Base-by-base conservation (phyloP, 164 flowering plant genomes). In the Amborella trichopoda region DNA sequence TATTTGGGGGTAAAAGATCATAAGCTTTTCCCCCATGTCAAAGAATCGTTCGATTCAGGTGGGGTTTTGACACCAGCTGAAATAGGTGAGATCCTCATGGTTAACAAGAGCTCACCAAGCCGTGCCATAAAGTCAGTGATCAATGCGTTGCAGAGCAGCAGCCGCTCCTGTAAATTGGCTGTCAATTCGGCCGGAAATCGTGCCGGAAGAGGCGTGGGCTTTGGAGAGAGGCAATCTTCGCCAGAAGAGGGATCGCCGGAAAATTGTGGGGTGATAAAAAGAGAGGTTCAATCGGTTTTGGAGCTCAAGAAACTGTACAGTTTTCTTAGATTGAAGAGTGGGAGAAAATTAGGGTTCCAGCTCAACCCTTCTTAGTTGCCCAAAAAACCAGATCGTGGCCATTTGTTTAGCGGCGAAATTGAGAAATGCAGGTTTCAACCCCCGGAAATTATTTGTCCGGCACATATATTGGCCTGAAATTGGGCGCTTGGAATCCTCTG, bases 1-100 rank as follows among this genome's bases (percentile, higher is more conserved):
- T 77, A 84, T 52, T 58, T 88, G 33, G 97, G 94, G n/a, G 32
- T 84, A 12, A 88, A 78, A 51, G 97, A 84, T 22, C 97, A 88
- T 62, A 84, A 77, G 59, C 74, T 84, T 13, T 88, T 88, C 49
- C 69, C 80, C 0, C 84, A 80, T 39, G 83, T 88, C 11, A 87
- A 88, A 42, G 93, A 84, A 63, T 64, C 71, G 4, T 76, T 88
- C 43, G 83, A 75, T 22, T 53, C 38, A 48, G 84, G 83, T 1
- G 72, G 70, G 39, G 68, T 71, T 14, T 23, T 84, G 40, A 76
- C 78, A 14, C 91, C 76, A 26, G 94, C 93, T 2, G 87, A 88
- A 62, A 74, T 88, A 49, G 79, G 94, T 0, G 94, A 80, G 61
- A 68, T 88, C 30, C 74, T 88, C 89, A 75, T 80, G 0, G 73